These are phyloP conservation scores for Aspergillus novofumigatus DNA, from an alignment of 2,329 filamentous ascomycete genomes.

Conservation along the genomic window DNA sequence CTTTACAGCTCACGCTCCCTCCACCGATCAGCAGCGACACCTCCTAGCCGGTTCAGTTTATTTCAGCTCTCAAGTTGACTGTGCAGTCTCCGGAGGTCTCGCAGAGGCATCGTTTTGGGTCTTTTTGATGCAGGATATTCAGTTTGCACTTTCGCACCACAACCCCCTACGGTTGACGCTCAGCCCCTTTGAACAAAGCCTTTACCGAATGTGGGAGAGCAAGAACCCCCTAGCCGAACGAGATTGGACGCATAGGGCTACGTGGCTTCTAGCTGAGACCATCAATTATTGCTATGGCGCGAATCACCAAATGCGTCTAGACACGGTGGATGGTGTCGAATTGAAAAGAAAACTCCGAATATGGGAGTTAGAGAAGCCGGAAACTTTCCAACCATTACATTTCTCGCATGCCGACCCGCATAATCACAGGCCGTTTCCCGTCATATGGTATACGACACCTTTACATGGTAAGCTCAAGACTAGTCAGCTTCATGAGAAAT, in stretches of 20 bases:
- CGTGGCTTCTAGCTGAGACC: conserved; percentile 32
- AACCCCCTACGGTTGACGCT: conserved; percentile 29
- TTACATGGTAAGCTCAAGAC: conserved; percentile 25
- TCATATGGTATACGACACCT: conserved; percentile 30
- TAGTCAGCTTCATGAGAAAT: neutral
- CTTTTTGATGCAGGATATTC: conserved; percentile 35
- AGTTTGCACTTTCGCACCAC: conserved; percentile 30
- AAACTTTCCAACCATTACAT: conserved; percentile 29
- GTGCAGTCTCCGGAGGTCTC: conserved; percentile 29
- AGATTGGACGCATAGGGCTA: conserved; percentile 31
- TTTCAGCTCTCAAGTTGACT: conserved; percentile 32
- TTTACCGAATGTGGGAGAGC: conserved; percentile 25
- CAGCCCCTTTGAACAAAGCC: conserved; percentile 28
- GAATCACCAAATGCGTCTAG: conserved; percentile 16
- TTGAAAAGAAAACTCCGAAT: conserved; percentile 23
- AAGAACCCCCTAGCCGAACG: conserved; percentile 23
- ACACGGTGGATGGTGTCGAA: conserved; percentile 12
- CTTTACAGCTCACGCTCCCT: conserved; percentile 26
- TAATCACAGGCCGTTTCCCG: conserved; percentile 28
- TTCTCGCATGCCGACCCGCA: conserved; percentile 23
- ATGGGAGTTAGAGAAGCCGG: conserved; percentile 26
- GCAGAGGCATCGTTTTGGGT: conserved; percentile 34
- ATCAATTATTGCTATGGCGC: conserved; percentile 31
- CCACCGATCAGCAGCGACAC: conserved; percentile 31
- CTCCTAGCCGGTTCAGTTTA: conserved; percentile 34